These are phyloP conservation scores for Lasiosphaeria hispida DNA, from an alignment of 495 filamentous ascomycete genomes.

Conservation along the genomic window DNA sequence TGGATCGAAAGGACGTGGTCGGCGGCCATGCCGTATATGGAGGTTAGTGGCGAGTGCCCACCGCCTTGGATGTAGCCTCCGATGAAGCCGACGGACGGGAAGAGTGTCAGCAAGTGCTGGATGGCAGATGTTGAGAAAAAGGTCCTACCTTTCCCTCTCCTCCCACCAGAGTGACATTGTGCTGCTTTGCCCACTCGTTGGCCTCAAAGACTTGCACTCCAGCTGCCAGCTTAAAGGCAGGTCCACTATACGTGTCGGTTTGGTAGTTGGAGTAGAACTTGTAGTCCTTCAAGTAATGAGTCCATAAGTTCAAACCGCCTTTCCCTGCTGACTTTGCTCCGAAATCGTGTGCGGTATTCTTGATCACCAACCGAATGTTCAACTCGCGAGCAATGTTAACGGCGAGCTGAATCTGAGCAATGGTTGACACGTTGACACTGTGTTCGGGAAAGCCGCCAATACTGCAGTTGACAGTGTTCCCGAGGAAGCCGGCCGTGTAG, in stretches of 20 bases:
- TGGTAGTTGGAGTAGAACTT: constrained; percentile 36
- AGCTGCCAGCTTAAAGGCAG: constrained; percentile 49
- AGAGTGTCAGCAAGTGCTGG: too few species aligned
- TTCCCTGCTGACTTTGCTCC: constrained; percentile 49
- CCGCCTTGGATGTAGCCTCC: constrained; percentile 56
- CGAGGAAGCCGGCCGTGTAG: constrained; percentile 41
- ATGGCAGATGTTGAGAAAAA: too few species aligned
- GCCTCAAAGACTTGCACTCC: constrained; percentile 53
- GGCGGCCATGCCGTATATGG: constrained; percentile 56
- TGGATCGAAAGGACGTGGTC: constrained; percentile 59
- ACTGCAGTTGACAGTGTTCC: constrained; percentile 42
- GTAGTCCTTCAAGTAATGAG: constrained; percentile 57
- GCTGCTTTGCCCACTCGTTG: constrained; percentile 39
- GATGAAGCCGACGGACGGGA: constrained; percentile 37
- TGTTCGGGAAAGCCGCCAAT: constrained; percentile 59
- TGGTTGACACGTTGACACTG: constrained; percentile 55
- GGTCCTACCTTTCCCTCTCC: constrained; percentile 36
- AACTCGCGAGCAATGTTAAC: constrained; percentile 58
- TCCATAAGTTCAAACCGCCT: constrained; percentile 59
- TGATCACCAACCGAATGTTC: constrained; percentile 57
- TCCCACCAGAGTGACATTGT: constrained; percentile 45
- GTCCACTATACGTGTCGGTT: constrained; percentile 35
- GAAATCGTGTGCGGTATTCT: constrained; percentile 67
- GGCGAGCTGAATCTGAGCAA: constrained; percentile 47
- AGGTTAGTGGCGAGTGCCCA: constrained; percentile 54